Evolutionary conservation across 257 asterid species (phyloP).

Genomic region (Gynochthodes officinalis): DNA sequence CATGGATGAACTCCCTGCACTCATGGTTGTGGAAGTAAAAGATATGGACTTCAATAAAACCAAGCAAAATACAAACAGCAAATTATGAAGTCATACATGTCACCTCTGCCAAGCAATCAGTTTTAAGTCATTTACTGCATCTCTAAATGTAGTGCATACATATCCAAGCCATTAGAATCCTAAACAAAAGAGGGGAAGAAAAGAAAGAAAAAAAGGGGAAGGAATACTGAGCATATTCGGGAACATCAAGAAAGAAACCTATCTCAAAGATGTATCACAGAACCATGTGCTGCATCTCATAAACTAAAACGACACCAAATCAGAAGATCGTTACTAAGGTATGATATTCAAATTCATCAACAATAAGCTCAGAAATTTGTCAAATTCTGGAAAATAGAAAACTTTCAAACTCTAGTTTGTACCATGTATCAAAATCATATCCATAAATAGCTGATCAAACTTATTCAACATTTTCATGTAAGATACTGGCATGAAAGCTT

Average conservation of each 20-base stretch:
- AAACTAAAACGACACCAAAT: not conserved
- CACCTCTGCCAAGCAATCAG: not conserved
- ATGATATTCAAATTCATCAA: not conserved
- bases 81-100: not conserved
- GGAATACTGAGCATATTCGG: not conserved
- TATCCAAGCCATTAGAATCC: not conserved
- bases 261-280: not conserved
- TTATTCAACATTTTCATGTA: not conserved
- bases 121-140: not conserved
- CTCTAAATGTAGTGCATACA: not conserved
- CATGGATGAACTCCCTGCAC: conserved; percentile 97
- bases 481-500: not conserved
- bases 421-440: not conserved
- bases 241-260: not conserved
- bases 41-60: conserved; percentile 4
- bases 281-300: not conserved
- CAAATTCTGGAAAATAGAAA: not conserved
- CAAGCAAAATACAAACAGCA: not conserved
- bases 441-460: not conserved
- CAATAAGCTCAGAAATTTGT: conserved; percentile 1
- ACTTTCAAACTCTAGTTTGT: not conserved
- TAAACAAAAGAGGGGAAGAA: not conserved
- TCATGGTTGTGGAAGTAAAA: conserved; percentile 9
- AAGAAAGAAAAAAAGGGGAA: not conserved
- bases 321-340: too few relatives aligned